A percentile compares a stretch with the other conserved stretches of the same genome.
Evolutionary conservation across 257 asterid genomes (phyloP).

Genomic region (Coffea canephora): DNA sequence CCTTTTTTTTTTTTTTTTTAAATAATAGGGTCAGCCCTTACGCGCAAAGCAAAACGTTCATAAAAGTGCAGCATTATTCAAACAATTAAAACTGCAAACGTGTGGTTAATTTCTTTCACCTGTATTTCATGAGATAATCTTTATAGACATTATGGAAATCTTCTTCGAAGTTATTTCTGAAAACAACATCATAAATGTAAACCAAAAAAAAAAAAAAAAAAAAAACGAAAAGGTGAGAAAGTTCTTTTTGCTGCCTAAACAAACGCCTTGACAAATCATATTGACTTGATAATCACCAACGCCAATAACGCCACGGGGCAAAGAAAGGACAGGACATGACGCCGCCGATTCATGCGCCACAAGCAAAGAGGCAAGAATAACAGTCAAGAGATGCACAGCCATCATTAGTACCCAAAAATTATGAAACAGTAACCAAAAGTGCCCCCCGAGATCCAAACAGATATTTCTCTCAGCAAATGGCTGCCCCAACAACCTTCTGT

Average conservation of each 20-base stretch:
- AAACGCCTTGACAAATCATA: background rate
- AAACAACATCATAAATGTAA: background rate
- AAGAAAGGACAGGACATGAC: background rate
- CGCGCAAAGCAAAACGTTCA: background rate
- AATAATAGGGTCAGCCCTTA: too few species aligned
- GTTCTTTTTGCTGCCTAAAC: background rate
- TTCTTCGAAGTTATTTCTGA: background rate
- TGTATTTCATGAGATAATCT: background rate
- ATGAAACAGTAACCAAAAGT: background rate
- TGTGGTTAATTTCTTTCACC: background rate
- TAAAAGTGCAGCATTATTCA: too few species aligned
- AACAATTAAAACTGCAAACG: background rate
- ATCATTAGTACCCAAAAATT: constrained; percentile 2
- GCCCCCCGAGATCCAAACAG: background rate
- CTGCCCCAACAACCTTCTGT: constrained; percentile 27
- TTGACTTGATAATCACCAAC: background rate
- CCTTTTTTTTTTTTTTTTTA: too few species aligned
- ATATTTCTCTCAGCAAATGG: background rate
- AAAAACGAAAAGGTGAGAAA: background rate
- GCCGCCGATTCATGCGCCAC: background rate
- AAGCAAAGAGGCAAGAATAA: background rate
- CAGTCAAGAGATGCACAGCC: background rate
- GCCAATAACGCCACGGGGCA: background rate
- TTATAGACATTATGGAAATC: background rate
- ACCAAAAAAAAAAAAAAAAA: too few species aligned